Evolutionary conservation across 192 early-diverging fungal species (phyloP).

Genomic region (Mortierella claussenii): DNA sequence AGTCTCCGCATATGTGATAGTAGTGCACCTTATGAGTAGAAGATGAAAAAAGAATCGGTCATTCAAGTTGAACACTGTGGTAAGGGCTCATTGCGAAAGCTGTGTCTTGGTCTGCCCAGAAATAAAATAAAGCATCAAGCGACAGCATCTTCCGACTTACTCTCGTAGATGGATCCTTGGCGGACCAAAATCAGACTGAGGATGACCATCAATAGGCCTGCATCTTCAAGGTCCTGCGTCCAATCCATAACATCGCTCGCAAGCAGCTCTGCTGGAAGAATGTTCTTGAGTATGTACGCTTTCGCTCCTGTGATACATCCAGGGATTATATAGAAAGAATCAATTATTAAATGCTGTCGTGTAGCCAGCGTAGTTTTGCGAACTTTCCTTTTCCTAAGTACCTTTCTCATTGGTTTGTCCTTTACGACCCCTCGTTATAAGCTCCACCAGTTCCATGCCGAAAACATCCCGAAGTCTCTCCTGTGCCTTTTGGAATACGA

Average conservation of each 20-base stretch:
- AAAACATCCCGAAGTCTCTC: constrained; percentile 60
- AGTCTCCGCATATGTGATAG: constrained; percentile 45
- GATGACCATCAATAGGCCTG: constrained; percentile 68
- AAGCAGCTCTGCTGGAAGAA: constrained; percentile 50
- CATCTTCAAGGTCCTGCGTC: constrained; percentile 47
- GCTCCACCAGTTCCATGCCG: constrained; percentile 72
- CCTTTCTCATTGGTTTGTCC: constrained; percentile 30
- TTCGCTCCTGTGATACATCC: constrained; percentile 26
- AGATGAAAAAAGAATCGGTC: background rate
- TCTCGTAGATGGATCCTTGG: constrained; percentile 56
- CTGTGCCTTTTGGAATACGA: constrained; percentile 62
- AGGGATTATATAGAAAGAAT: background rate
- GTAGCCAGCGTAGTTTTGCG: no score
- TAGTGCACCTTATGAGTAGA: constrained; percentile 33
- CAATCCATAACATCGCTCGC: constrained; percentile 46
- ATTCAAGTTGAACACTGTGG: background rate
- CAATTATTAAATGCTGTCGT: background rate
- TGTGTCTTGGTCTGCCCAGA: no score
- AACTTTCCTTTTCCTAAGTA: constrained; percentile 22
- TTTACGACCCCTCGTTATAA: constrained; percentile 53
- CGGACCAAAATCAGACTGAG: constrained; percentile 69
- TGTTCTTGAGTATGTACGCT: constrained; percentile 57
- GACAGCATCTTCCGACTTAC: constrained; percentile 25
- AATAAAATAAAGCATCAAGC: no score
- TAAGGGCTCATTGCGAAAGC: background rate